phyloP scores from a whole-genome alignment of 2,329 filamentous ascomycete genomes.

The Aspergillus carbonarius region DNA sequence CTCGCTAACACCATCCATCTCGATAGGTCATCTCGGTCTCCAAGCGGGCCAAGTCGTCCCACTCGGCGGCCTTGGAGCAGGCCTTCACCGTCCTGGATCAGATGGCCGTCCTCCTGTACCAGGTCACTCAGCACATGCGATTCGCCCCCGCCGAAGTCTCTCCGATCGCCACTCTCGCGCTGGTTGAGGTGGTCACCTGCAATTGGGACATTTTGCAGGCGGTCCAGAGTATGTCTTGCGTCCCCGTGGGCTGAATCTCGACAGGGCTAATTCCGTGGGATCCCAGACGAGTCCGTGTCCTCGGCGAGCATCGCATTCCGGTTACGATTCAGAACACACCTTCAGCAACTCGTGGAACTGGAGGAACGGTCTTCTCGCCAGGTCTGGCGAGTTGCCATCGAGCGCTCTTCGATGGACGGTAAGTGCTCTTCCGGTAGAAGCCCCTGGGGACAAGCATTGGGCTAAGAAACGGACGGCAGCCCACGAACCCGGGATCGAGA shows the following conservation, averaged over 20 bases:
- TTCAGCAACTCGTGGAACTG: background rate
- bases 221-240: background rate
- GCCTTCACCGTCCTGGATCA: background rate
- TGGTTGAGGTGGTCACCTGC: background rate
- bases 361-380: background rate
- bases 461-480: background rate
- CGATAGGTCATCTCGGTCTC: background rate
- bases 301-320: background rate
- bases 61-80: background rate
- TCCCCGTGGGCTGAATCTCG: background rate
- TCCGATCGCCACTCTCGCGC: background rate
- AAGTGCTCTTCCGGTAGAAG: background rate
- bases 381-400: background rate
- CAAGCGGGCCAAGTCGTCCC: background rate
- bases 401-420: background rate
- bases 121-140: background rate
- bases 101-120: background rate
- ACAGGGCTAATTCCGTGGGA: background rate
- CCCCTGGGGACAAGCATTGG: no score
- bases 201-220: background rate
- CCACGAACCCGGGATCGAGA: background rate
- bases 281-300: background rate
- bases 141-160: background rate
- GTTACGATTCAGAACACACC: background rate
- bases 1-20: background rate